Base-by-base conservation (phyloP, 176 grass and related monocot species). In the Eragrostis curvula region DNA sequence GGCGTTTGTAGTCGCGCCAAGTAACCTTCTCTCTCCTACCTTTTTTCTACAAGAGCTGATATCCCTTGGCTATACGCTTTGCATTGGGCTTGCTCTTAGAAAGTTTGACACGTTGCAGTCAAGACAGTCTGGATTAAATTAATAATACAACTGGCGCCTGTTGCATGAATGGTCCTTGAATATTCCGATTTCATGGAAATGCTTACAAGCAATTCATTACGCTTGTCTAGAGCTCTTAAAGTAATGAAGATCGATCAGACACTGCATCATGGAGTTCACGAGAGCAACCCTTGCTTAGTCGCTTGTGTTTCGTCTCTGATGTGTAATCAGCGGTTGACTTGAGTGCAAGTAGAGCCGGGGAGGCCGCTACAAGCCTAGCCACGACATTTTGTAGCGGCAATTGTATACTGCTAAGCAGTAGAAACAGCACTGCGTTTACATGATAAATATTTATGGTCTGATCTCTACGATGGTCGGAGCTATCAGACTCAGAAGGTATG, bases 281-380 rank as follows among this genome's bases (percentile, higher is more conserved):
- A 69, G 41, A 77, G 73, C 49, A 16, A 56, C 13, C 7, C 0
- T 66, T 63, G 25, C 28, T 61, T 72, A 1, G 43, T 76, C 5
- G 8, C 59, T 62, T 46, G 10, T 4, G 11, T 81, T 71, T 71
- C 25, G 16, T 67, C 12, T 44, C 6, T 75, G 23, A 5, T 18
- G 17, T 67, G 56, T 86, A 86, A 66, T 55, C 47, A 73, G 76
- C 65, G 8, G 18, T 73, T 80, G 84, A 80, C 84, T 80, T 66
- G 17, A 57, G 36, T 7, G 9, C 40, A 29, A 65, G 7, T 36
- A n/a, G 20, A 61, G 55, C 43, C 5, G 0, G 1, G 55, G 29
- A 1, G 75, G 68, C 36, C 56, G 66, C 51, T 45, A 70, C 40
- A 39, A 78, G 44, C 25, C 59, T 65, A 21, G 11, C 42, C 25